Conservation (phyloP, 495 filamentous ascomycete genomes). For the Penicillium argentinense region DNA sequence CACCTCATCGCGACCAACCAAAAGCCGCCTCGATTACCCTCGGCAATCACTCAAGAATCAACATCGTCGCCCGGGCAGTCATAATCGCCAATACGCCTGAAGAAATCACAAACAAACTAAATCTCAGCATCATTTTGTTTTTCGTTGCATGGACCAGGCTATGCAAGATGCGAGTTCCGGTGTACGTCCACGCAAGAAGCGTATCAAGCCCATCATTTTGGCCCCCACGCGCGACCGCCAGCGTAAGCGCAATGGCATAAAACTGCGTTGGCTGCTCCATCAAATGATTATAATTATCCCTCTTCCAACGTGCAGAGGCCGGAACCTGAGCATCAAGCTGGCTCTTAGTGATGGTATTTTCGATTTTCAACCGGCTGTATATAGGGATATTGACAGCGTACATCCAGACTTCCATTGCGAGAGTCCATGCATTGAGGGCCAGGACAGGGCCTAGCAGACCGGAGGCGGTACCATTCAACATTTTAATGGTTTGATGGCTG, state of each 20-base stretch:
- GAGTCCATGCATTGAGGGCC: constrained; percentile 26
- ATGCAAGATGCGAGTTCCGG: constrained; percentile 21
- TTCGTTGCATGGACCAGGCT: constrained; percentile 20
- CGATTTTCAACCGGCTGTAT: constrained; percentile 4
- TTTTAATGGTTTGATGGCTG: too few species aligned
- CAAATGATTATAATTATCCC: constrained; percentile 29
- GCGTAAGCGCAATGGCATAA: constrained; percentile 23
- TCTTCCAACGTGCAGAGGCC: constrained; percentile 25
- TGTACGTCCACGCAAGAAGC: constrained; percentile 22
- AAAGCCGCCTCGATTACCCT: too few species aligned
- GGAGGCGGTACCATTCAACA: constrained; percentile 7
- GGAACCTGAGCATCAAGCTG: constrained; percentile 21
- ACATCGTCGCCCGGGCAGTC: constrained; percentile 14
- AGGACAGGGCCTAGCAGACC: constrained; percentile 30
- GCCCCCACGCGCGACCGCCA: constrained; percentile 17
- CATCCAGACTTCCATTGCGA: constrained; percentile 28
- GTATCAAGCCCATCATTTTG: constrained; percentile 9
- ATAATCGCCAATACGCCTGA: constrained; percentile 18
- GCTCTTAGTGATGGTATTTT: constrained; percentile 8
- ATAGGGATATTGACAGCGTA: constrained; percentile 19
- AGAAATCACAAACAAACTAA: constrained; percentile 13
- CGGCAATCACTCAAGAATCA: constrained; percentile 18
- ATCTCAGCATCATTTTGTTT: constrained; percentile 15
- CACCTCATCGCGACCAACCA: too few species aligned
- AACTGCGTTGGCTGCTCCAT: constrained; percentile 31